Evolutionary conservation across 1,139 yeast genomes (phyloP), one percentile per base, ranked within the genome.

Genomic region (Pichia sp.): DNA sequence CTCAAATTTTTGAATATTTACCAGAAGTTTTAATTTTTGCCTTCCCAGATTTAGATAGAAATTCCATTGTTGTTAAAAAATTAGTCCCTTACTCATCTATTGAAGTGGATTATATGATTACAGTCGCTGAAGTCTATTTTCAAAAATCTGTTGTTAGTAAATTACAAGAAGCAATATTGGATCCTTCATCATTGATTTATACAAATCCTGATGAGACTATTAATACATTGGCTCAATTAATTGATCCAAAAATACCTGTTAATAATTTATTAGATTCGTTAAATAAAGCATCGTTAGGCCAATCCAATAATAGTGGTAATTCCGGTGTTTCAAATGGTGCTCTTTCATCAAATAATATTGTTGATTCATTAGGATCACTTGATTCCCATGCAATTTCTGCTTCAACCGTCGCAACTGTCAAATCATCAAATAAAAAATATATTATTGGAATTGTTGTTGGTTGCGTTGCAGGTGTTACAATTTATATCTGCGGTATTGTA

Each of bases 41-140:
- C 55, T 82, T 82, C 60, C 59, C 67, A 28, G 61, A 59, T 7
- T 53, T 63, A 26, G 63, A 65, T 41, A 65, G 66, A 51, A 53
- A 66, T 10, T 68, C 74, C 40, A 76, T 82, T 28, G 62, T 78
- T 6, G 86, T 83, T 39, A 69, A 70, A 53, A 77, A 81, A 65
- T 72, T 85, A 58, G 78, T 83, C 50, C 92, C 94, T 39, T 81
- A 76, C 59, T 72, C 79, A 3, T 75, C 85, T 3, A 43, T 65
- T 1, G 64, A 64, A 10, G 67, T 67, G 42, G 66, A 66, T 48
- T 84, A 84, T 63, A 75, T 84, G 42, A 82, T 83, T 48, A 81
- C 90, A 0, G 85, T 85, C 53, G 92, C 92, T 25, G 86, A 82
- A 63, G 85, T 83, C 47, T 83, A 81, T 61, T 83, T 82, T 72